These are phyloP conservation scores for Lepidium campestre DNA, from an alignment of 441 rosid genomes.

Conservation along the genomic window DNA sequence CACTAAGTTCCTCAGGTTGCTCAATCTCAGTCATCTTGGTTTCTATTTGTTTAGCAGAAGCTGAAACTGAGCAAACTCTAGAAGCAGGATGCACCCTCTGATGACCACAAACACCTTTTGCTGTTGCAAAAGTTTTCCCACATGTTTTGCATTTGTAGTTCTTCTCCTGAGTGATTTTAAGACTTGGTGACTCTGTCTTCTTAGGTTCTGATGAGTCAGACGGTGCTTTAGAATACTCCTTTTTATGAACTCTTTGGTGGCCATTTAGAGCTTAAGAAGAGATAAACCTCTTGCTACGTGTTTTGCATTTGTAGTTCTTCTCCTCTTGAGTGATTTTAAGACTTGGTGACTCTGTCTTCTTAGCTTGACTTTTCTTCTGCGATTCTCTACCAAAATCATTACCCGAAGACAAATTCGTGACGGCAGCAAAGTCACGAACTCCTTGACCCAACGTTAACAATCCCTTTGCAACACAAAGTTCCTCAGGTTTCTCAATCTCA, in stretches of 20 bases:
- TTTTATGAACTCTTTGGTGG: constrained; percentile 37
- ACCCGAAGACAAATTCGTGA: not conserved
- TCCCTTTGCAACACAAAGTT: constrained; percentile 41
- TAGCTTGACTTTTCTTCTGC: too few species aligned
- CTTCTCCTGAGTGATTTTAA: not conserved
- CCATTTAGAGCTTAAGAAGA: constrained; percentile 49
- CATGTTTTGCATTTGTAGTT: not conserved
- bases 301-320: too few species aligned
- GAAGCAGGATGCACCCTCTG: not conserved
- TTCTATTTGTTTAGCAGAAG: constrained; percentile 1
- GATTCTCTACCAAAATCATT: too few species aligned
- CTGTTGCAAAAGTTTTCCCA: not conserved
- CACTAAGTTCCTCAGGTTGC: constrained; percentile 36
- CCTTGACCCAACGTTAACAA: constrained; percentile 56
- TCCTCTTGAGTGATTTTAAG: too few species aligned
- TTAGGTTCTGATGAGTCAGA: too few species aligned
- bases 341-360: too few species aligned
- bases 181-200: not conserved
- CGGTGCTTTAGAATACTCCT: not conserved
- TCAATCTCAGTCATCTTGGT: constrained; percentile 26
- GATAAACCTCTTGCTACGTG: constrained; percentile 40
- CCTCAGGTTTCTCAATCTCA: constrained; percentile 36
- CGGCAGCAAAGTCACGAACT: constrained; percentile 12
- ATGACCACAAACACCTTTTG: not conserved
- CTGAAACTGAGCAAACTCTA: constrained; percentile 3